Evolutionary conservation across 768 basidiomycete genomes (phyloP).

Genomic region (Phanerochaete sordida): DNA sequence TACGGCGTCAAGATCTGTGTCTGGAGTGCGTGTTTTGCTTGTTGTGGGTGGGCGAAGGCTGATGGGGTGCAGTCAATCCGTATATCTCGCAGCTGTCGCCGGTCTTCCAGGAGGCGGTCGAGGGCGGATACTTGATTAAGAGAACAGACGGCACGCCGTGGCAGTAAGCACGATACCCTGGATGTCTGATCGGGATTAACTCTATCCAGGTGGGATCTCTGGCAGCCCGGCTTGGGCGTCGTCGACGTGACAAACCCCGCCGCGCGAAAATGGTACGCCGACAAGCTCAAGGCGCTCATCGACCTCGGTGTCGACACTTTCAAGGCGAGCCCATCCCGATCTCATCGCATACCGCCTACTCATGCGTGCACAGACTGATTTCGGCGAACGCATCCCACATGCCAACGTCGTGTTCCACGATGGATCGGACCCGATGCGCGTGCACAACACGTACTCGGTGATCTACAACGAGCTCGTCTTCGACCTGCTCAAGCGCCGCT

Average conservation of each 20-base stretch:
- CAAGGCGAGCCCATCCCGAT: conserved; percentile 39
- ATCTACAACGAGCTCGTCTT: conserved; percentile 73
- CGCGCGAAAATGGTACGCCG: conserved; percentile 45
- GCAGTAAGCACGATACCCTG: conserved; percentile 44
- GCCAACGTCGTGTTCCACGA: conserved; percentile 58
- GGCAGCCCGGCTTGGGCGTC: conserved; percentile 61
- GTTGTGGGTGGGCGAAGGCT: not conserved
- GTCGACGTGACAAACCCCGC: conserved; percentile 63
- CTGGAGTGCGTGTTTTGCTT: conserved; percentile 47
- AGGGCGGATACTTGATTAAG: conserved; percentile 70
- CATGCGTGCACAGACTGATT: conserved; percentile 68
- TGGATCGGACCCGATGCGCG: conserved; percentile 62
- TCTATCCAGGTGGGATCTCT: conserved; percentile 46
- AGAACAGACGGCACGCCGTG: conserved; percentile 62
- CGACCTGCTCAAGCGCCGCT: conserved; percentile 49
- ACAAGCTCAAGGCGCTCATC: conserved; percentile 38
- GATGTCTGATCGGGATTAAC: not conserved
- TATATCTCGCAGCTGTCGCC: conserved; percentile 69
- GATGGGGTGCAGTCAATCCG: conserved; percentile 52
- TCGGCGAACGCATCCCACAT: conserved; percentile 76
- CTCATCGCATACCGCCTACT: no score
- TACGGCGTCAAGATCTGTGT: conserved; percentile 70
- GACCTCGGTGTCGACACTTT: conserved; percentile 46
- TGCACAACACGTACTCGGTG: conserved; percentile 72
- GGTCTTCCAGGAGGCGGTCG: conserved; percentile 64